A percentile compares a stretch with the other conserved stretches of the same genome.
Conservation (phyloP, 202 grass and related monocot genomes). For the Carex arenaria region DNA sequence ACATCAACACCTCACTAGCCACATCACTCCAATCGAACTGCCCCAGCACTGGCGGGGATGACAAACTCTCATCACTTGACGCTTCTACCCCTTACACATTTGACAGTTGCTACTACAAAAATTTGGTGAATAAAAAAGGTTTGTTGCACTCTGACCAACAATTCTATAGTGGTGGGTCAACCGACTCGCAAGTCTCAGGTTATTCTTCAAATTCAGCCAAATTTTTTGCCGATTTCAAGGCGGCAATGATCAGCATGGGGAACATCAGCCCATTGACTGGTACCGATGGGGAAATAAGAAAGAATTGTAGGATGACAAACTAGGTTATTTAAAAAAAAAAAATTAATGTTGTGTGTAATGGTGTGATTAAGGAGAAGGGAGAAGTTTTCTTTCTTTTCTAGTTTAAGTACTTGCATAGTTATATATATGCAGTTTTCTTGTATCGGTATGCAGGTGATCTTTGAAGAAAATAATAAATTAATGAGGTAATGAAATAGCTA, state of each 20-base stretch:
- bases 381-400: neutral
- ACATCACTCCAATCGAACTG: slow-evolving; percentile 43
- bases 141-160: slow-evolving; percentile 91
- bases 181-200: slow-evolving; percentile 36
- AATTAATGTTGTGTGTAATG: neutral
- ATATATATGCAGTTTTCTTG: neutral
- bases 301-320: slow-evolving; percentile 54
- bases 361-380: neutral
- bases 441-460: neutral
- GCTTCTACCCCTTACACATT: slow-evolving; percentile 56
- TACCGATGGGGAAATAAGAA: slow-evolving; percentile 46
- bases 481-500: neutral
- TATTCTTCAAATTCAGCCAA: slow-evolving; percentile 41
- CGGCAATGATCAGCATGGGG: slow-evolving; percentile 81
- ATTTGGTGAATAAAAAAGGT: slow-evolving; percentile 58
- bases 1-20: slow-evolving; percentile 53
- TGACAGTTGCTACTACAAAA: slow-evolving; percentile 79
- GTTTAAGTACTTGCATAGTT: neutral
- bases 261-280: slow-evolving; percentile 56
- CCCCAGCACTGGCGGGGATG: slow-evolving; percentile 41
- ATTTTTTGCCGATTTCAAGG: slow-evolving; percentile 60
- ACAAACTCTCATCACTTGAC: slow-evolving; percentile 65
- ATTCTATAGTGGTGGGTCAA: slow-evolving; percentile 55
- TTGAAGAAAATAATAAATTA: neutral
- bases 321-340: neutral